A percentile compares a stretch with the other conserved stretches of the same genome.
Evolutionary conservation across 2,329 filamentous ascomycete species (phyloP).

Genomic region (Emmonsiellopsis sp.): DNA sequence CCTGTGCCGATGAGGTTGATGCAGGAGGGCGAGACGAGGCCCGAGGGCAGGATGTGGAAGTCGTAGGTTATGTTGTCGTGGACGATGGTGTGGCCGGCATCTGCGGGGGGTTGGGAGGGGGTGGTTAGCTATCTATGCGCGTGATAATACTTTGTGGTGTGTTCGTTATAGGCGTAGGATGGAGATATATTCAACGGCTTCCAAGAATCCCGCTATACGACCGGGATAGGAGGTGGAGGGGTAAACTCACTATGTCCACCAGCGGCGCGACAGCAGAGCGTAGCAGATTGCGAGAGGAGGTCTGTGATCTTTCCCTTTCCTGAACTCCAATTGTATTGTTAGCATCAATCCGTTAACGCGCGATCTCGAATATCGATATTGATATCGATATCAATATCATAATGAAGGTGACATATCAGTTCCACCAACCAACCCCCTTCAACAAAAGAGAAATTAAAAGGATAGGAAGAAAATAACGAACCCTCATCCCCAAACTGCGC

Average conservation of each 20-base stretch:
- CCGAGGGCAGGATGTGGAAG: conserved; percentile 38
- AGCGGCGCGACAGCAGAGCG: conserved; percentile 36
- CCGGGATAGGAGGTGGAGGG: background rate
- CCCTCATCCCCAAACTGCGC: conserved; percentile 42
- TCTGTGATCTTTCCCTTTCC: conserved; percentile 41
- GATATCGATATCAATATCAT: background rate
- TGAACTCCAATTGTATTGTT: conserved; percentile 13
- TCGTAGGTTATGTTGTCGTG: conserved; percentile 38
- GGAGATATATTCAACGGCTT: no score
- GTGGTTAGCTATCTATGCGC: background rate
- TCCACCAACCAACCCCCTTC: background rate
- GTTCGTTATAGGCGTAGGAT: background rate
- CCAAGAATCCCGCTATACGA: no score
- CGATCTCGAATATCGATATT: background rate
- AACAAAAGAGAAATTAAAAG: background rate
- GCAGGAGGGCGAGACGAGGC: conserved; percentile 34
- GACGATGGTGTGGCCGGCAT: conserved; percentile 41
- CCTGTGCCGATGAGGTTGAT: conserved; percentile 39
- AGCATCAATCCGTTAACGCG: background rate
- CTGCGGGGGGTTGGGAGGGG: conserved; percentile 11
- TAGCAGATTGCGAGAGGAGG: conserved; percentile 35
- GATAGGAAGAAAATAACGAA: conserved; percentile 9
- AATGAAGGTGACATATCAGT: background rate
- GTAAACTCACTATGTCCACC: conserved; percentile 36
- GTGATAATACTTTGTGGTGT: background rate